Conservation (phyloP, 805 yeast genomes). For the Candida tammaniensis region DNA sequence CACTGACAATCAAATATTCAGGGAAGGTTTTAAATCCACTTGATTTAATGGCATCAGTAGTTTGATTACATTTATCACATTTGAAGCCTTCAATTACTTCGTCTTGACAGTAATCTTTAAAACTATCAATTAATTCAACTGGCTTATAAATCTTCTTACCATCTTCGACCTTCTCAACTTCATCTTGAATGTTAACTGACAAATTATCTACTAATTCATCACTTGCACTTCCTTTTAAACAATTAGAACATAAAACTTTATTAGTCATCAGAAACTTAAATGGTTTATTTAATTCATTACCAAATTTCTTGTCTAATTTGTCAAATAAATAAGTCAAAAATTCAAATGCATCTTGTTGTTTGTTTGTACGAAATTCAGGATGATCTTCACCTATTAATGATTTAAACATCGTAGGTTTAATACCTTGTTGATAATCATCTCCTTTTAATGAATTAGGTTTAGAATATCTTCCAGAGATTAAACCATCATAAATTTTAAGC, state of each 20-base stretch:
- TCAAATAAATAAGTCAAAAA: constrained; percentile 69
- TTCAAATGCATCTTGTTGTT: constrained; percentile 95
- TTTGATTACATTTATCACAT: constrained; percentile 54
- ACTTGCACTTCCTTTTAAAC: constrained; percentile 59
- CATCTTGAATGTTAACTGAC: constrained; percentile 54
- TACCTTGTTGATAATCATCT: constrained; percentile 66
- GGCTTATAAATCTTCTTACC: constrained; percentile 44
- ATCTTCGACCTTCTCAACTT: constrained; percentile 34
- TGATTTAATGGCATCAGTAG: constrained; percentile 35
- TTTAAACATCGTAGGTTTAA: constrained; percentile 76
- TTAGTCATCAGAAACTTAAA: constrained; percentile 67
- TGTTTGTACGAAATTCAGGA: constrained; percentile 77
- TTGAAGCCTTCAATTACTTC: constrained; percentile 60
- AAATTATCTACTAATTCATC: constrained; percentile 60
- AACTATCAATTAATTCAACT: constrained; percentile 48
- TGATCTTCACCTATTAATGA: constrained; percentile 73
- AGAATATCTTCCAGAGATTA: constrained; percentile 71
- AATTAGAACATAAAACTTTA: constrained; percentile 55
- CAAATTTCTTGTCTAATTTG: constrained; percentile 51
- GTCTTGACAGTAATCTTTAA: constrained; percentile 41
- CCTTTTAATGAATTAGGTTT: constrained; percentile 45
- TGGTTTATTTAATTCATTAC: constrained; percentile 46
- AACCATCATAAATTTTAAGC: constrained; percentile 75
- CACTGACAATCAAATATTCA: constrained; percentile 62
- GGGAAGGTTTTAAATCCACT: constrained; percentile 65